Percentiles rank a stretch among this genome's conserved stretches.
phyloP scores from a whole-genome alignment of 164 flowering plant species.

The Brasenia schreberi region DNA sequence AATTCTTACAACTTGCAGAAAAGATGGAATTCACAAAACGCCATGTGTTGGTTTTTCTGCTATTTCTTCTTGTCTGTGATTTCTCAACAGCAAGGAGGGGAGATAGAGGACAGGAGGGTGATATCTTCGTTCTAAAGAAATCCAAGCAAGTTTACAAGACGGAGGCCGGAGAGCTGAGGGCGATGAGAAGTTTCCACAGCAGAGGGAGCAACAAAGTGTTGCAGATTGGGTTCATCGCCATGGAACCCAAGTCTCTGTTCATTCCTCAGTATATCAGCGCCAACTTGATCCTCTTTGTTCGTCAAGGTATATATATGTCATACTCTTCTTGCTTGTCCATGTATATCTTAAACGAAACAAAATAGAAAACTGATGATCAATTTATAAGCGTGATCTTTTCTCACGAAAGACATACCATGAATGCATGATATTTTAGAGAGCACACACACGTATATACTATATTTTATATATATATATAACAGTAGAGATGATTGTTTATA shows the following conservation, averaged over 20 bases:
- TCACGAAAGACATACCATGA: background rate
- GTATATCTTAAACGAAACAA: background rate
- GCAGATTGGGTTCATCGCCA: slow-evolving; percentile 76
- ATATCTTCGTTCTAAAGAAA: slow-evolving; percentile 39
- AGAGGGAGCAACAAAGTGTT: slow-evolving; percentile 21
- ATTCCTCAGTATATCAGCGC: slow-evolving; percentile 88
- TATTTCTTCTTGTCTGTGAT: background rate
- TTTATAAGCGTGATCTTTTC: background rate
- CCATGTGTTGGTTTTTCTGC: background rate
- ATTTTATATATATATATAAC: too few relatives aligned
- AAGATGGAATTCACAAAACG: background rate
- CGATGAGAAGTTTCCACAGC: slow-evolving; percentile 27
- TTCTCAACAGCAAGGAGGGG: slow-evolving; percentile 5
- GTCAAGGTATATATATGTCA: slow-evolving; percentile 39
- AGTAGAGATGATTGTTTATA: too few relatives aligned
- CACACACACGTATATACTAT: too few relatives aligned
- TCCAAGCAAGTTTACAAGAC: slow-evolving; percentile 39
- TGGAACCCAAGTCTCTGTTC: slow-evolving; percentile 73
- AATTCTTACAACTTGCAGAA: background rate
- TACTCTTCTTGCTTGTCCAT: too few relatives aligned
- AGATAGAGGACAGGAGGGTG: slow-evolving; percentile 6
- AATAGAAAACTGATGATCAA: background rate
- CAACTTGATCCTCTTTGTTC: slow-evolving; percentile 55
- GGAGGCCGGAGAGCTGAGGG: slow-evolving; percentile 68
- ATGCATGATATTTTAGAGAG: too few relatives aligned